phyloP scores from a whole-genome alignment of 169 alveolate species.

The Plasmodium cynomolgi region DNA sequence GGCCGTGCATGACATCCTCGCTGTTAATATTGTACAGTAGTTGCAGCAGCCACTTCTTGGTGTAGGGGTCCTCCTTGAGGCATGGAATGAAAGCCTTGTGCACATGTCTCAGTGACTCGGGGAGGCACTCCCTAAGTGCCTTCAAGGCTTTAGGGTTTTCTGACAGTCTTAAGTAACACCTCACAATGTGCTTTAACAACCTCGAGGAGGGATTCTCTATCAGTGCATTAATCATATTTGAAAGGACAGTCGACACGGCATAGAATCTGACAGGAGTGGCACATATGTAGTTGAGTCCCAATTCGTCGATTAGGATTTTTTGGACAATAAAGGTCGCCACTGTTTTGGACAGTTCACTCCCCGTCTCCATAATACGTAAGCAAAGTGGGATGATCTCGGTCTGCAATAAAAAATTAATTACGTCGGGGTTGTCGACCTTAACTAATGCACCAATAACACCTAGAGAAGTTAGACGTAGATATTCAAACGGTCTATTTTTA shows the following conservation, averaged over 20 bases:
- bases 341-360: slow-evolving; percentile 97
- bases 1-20: background rate
- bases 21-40: slow-evolving; percentile 80
- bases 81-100: slow-evolving; percentile 86
- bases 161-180: slow-evolving; percentile 97
- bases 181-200: slow-evolving; percentile 94
- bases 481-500: slow-evolving; percentile 97
- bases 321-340: slow-evolving; percentile 99
- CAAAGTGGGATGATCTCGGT: slow-evolving; percentile 98
- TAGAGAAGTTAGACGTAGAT: slow-evolving; percentile 96
- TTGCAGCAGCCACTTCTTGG: slow-evolving; percentile 85
- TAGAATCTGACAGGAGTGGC: slow-evolving; percentile 98
- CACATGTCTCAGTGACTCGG: slow-evolving; percentile 82
- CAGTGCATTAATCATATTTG: slow-evolving; percentile 93
- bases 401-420: slow-evolving; percentile 94
- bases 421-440: slow-evolving; percentile 98
- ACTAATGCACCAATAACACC: slow-evolving; percentile 99
- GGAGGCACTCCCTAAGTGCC: slow-evolving; percentile 89
- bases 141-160: slow-evolving; percentile 95
- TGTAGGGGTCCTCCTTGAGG: slow-evolving; percentile 85
- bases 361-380: slow-evolving; percentile 99
- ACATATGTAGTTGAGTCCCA: slow-evolving; percentile 96
- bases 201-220: slow-evolving; percentile 94
- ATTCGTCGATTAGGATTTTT: slow-evolving; percentile 96
- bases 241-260: slow-evolving; percentile 96